Base-by-base conservation (phyloP, 2,329 filamentous ascomycete genomes). In the Sclerotinia subarctica region DNA sequence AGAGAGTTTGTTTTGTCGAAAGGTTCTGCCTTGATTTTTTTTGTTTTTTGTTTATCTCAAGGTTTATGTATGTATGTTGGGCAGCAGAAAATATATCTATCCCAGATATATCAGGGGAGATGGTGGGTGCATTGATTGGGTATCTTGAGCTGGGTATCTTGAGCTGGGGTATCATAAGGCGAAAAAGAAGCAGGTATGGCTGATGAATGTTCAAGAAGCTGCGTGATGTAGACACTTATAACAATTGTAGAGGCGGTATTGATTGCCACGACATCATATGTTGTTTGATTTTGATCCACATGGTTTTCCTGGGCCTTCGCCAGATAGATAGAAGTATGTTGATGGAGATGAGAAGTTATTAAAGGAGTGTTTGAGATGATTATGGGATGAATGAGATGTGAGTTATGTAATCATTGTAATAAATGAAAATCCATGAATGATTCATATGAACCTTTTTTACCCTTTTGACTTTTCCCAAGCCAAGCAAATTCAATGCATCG, bases 261-360 rank as follows among this genome's bases (percentile, higher is more conserved):
- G 56, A 44, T 62, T 59, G 64, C 56, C 64, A 67, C 64, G 56
- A 67, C 64, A 67, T 53, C 46, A 62, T 47, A 49, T 26, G 49
- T 10, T 26, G 38, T 24, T 47, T 26, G 13, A 7, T 10, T 3
- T n/a, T 59, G 66, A 59, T 68, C 49, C 58, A 69, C 59, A 65
- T 67, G 32, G 38, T 32, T 35, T 32, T 35, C 42, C 46, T 44
- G 56, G 57, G 24, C 38, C 38, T 42, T 44, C 46, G 19, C 38
- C 24, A 56, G 38, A 21, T 46, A n/a, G n/a, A n/a, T n/a, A n/a
- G n/a, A n/a, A n/a, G 26, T 64, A 21, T 4, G 6, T 35, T 35
- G n/a, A 35, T 35, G 35, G 46, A 46, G 19, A 24, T 38, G 21
- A 53, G n/a, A 57, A 24, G 5, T 17, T 24, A 17, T 3, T 17